phyloP scores from a whole-genome alignment of 345 rosid species.

The Limnanthes douglasii region DNA sequence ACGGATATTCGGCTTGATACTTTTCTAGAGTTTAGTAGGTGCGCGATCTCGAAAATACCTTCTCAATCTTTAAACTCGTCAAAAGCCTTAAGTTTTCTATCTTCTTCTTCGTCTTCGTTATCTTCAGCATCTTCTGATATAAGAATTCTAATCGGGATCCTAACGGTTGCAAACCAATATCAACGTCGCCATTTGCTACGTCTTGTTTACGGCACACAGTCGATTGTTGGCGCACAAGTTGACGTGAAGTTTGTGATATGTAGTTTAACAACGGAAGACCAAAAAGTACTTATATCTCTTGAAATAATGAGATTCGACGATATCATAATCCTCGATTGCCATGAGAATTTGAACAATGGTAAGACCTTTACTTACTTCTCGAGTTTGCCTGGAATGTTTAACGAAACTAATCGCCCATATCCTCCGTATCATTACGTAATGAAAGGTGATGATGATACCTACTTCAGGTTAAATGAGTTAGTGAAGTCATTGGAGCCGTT shows the following conservation, averaged over 20 bases:
- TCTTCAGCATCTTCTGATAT: too few species aligned
- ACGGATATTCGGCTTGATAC: too few species aligned
- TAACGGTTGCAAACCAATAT: constrained; percentile 13
- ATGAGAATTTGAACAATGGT: constrained; percentile 28
- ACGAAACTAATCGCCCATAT: too few species aligned
- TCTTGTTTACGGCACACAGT: constrained; percentile 19
- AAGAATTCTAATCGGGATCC: constrained; percentile 22
- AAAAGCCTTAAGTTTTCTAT: too few species aligned
- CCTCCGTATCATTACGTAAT: constrained; percentile 17
- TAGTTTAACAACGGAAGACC: constrained; percentile 16
- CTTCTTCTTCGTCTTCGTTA: too few species aligned
- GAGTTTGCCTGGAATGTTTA: constrained; percentile 14
- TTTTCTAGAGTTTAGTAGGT: too few species aligned
- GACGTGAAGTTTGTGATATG: constrained; percentile 24
- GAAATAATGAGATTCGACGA: constrained; percentile 20
- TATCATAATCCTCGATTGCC: constrained; percentile 25
- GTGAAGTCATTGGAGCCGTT: constrained; percentile 11
- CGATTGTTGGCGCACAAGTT: constrained; percentile 12
- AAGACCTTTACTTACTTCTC: constrained; percentile 31
- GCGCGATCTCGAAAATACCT: too few species aligned
- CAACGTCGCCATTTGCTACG: constrained; percentile 26
- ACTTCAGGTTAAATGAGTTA: constrained; percentile 12
- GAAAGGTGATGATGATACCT: constrained; percentile 28
- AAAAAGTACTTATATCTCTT: constrained; percentile 9
- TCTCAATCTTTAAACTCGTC: too few species aligned